Conservation (phyloP, 2,329 filamentous ascomycete genomes). For the Lachnellula hyalina region DNA sequence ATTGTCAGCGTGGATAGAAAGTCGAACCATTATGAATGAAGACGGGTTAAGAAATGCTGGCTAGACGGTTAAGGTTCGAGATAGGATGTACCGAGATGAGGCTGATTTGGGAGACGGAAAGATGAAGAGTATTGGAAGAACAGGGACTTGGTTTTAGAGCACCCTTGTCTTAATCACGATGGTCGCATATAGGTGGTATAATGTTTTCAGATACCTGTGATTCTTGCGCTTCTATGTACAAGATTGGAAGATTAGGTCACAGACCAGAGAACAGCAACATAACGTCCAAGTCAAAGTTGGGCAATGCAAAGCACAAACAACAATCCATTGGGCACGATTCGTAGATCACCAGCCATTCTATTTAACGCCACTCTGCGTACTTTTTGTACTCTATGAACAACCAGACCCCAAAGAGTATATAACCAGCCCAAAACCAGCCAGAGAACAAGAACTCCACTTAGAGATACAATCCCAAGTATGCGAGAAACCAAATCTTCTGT, state of each 20-base stretch:
- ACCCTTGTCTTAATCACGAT: neutral
- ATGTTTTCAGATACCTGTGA: too few species aligned
- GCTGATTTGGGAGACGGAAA: too few species aligned
- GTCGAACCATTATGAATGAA: too few species aligned
- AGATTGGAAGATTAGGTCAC: neutral
- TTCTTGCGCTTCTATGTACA: too few species aligned
- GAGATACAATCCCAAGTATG: constrained; percentile 1
- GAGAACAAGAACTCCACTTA: neutral
- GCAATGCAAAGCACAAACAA: neutral
- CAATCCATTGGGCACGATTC: neutral
- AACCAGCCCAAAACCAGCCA: neutral
- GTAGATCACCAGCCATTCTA: neutral
- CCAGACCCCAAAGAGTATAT: neutral
- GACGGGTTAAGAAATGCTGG: too few species aligned
- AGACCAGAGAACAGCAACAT: too few species aligned
- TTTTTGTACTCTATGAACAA: neutral
- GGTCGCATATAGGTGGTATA: neutral
- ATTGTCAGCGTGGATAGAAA: too few species aligned
- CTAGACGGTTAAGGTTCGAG: too few species aligned
- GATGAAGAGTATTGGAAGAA: too few species aligned
- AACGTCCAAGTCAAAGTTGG: too few species aligned
- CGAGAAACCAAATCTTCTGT: neutral
- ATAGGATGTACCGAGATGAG: too few species aligned
- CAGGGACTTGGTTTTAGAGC: too few species aligned
- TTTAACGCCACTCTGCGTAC: neutral